Evolutionary conservation across 2,329 filamentous ascomycete genomes (phyloP).

Genomic region (Apiospora malaysiana): DNA sequence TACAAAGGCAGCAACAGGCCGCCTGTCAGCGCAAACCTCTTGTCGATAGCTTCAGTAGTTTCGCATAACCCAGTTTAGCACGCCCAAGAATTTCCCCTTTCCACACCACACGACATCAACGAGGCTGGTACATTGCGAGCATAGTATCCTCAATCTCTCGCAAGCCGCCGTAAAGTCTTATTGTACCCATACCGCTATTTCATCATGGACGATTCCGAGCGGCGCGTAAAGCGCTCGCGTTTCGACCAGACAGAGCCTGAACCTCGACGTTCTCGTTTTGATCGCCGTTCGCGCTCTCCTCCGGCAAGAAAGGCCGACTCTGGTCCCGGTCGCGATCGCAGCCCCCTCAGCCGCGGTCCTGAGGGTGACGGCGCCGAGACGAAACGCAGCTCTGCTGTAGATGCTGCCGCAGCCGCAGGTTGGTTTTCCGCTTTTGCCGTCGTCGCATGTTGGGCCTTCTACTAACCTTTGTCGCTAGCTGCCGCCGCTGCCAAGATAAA

Average conservation of each 20-base stretch:
- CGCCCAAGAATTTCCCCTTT: background rate
- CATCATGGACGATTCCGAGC: slow-evolving; percentile 78
- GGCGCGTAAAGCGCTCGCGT: slow-evolving; percentile 82
- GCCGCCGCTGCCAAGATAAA: slow-evolving; percentile 90
- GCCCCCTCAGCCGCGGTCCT: slow-evolving; percentile 65
- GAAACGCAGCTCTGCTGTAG: slow-evolving; percentile 57
- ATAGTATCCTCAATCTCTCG: background rate
- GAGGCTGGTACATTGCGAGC: background rate
- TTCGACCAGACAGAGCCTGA: slow-evolving; percentile 93
- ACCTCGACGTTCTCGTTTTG: slow-evolving; percentile 80
- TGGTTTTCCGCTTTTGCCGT: slow-evolving; percentile 36
- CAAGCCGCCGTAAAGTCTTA: no score
- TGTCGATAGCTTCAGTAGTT: slow-evolving; percentile 7
- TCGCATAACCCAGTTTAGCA: slow-evolving; percentile 5
- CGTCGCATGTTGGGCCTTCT: slow-evolving; percentile 24
- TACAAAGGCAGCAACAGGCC: background rate
- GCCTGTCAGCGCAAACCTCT: background rate
- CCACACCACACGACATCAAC: background rate
- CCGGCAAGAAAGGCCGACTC: slow-evolving; percentile 70
- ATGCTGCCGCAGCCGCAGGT: slow-evolving; percentile 83
- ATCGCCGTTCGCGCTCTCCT: slow-evolving; percentile 89
- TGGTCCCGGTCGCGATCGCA: slow-evolving; percentile 71
- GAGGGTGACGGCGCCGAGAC: slow-evolving; percentile 42
- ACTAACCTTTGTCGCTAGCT: slow-evolving; percentile 53
- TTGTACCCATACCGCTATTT: background rate